phyloP scores from a whole-genome alignment of 108 stramenopile species.

The Cyclotella cryptica region DNA sequence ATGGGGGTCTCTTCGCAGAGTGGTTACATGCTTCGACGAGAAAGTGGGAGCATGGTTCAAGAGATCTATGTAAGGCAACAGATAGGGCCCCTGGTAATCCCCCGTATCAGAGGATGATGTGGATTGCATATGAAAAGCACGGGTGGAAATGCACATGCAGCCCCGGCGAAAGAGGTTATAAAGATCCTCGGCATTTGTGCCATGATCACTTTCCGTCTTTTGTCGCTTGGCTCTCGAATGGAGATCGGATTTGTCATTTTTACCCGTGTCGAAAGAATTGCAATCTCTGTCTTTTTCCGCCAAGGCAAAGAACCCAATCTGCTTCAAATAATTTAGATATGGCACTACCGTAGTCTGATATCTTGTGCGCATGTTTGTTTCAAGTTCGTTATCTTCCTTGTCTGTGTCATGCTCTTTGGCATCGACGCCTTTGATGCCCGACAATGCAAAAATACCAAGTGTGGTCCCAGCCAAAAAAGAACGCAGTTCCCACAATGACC shows the following conservation, averaged over 20 bases:
- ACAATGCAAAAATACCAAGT: slow-evolving; percentile 34
- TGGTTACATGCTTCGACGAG: slow-evolving; percentile 63
- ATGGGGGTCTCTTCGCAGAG: slow-evolving; percentile 53
- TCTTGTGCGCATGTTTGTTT: slow-evolving; percentile 44
- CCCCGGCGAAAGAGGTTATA: slow-evolving; percentile 60
- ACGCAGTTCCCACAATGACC: slow-evolving; percentile 62
- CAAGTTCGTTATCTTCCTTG: slow-evolving; percentile 8
- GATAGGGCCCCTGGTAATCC: slow-evolving; percentile 70
- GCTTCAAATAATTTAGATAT: slow-evolving; percentile 53
- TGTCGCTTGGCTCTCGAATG: slow-evolving; percentile 27
- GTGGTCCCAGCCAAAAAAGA: slow-evolving; percentile 67
- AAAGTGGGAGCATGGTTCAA: slow-evolving; percentile 67
- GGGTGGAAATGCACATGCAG: slow-evolving; percentile 76
- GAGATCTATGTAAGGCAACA: slow-evolving; percentile 84
- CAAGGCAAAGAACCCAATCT: slow-evolving; percentile 22
- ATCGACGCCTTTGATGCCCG: slow-evolving; percentile 29
- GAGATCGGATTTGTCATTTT: neutral
- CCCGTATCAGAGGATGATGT: neutral
- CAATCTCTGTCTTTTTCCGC: slow-evolving; percentile 2
- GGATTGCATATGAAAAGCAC: slow-evolving; percentile 77
- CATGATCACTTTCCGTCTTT: slow-evolving; percentile 8
- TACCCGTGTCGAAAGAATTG: neutral
- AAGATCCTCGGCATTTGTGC: neutral
- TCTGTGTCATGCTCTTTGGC: neutral
- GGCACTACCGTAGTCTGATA: slow-evolving; percentile 65